Evolutionary conservation across 208 protist species (phyloP).

Genomic region (Trypanosoma mega): DNA sequence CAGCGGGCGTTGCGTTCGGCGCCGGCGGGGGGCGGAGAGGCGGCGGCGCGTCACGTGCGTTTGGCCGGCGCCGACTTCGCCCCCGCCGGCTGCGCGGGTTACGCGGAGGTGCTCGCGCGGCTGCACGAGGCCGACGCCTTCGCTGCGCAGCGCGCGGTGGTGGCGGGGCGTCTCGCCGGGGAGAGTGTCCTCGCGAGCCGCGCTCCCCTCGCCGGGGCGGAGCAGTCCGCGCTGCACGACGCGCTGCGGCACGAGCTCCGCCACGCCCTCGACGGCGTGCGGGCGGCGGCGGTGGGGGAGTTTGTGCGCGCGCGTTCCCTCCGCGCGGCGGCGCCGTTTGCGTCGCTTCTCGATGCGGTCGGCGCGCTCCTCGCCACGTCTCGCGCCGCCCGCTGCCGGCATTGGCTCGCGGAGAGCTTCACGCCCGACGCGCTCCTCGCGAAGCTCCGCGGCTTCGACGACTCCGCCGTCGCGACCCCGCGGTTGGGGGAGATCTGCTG

Average conservation of each 20-base stretch:
- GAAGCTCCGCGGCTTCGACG: slow-evolving; percentile 50
- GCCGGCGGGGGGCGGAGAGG: slow-evolving; percentile 16
- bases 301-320: slow-evolving; percentile 29
- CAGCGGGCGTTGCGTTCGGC: slow-evolving; percentile 13
- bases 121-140: slow-evolving; percentile 22
- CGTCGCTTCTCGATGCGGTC: slow-evolving; percentile 40
- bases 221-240: slow-evolving; percentile 7
- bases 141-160: slow-evolving; percentile 19
- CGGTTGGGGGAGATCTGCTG: slow-evolving; percentile 39
- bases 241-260: slow-evolving; percentile 26
- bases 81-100: slow-evolving; percentile 17
- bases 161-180: slow-evolving; percentile 30
- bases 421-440: slow-evolving; percentile 37
- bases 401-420: slow-evolving; percentile 59
- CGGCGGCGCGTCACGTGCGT: slow-evolving; percentile 14
- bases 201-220: slow-evolving; percentile 7
- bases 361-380: slow-evolving; percentile 48
- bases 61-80: slow-evolving; percentile 4
- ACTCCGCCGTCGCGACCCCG: slow-evolving; percentile 31
- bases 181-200: slow-evolving; percentile 23
- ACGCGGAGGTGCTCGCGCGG: slow-evolving; percentile 20
- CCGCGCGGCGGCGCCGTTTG: slow-evolving; percentile 8
- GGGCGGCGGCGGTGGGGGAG: slow-evolving; percentile 29
- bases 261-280: slow-evolving; percentile 37
- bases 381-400: slow-evolving; percentile 25